Evolutionary conservation across 768 basidiomycete genomes (phyloP).

Genomic region (Suillus fuscotomentosus): DNA sequence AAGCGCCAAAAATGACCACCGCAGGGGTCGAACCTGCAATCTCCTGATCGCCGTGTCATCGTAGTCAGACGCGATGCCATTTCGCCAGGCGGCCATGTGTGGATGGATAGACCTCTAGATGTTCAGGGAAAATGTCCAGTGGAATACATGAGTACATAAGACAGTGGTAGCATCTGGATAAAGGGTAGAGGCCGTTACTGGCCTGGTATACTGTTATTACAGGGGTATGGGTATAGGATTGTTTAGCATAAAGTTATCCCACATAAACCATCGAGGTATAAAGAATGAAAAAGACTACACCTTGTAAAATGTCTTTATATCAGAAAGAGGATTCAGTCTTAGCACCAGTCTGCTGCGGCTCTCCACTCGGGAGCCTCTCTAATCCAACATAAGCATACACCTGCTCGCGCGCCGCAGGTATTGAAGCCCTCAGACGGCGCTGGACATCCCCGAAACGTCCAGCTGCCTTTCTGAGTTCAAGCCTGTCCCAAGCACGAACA

Average conservation of each 20-base stretch:
- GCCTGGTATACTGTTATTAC: background rate
- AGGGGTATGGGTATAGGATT: background rate
- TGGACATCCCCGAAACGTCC: conserved; percentile 28
- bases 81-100: conserved; percentile 76
- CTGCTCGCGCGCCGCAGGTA: conserved; percentile 22
- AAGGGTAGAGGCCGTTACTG: background rate
- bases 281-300: background rate
- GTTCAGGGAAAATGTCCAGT: no score
- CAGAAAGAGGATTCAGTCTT: background rate
- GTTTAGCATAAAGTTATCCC: background rate
- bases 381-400: conserved; percentile 34
- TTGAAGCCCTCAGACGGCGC: conserved; percentile 26
- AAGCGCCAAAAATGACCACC: conserved; percentile 27
- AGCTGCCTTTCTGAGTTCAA: conserved; percentile 22
- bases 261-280: background rate
- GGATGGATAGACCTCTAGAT: no score
- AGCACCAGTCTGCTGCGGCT: background rate
- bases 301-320: background rate
- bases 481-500: conserved; percentile 28
- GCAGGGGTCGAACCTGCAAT: conserved; percentile 43
- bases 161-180: background rate
- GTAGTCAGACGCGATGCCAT: conserved; percentile 95
- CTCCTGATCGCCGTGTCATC: conserved; percentile 37
- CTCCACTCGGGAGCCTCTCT: background rate
- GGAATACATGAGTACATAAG: background rate